Base-by-base conservation (phyloP, 2,329 filamentous ascomycete species). In the Fusarium cyanostomum region DNA sequence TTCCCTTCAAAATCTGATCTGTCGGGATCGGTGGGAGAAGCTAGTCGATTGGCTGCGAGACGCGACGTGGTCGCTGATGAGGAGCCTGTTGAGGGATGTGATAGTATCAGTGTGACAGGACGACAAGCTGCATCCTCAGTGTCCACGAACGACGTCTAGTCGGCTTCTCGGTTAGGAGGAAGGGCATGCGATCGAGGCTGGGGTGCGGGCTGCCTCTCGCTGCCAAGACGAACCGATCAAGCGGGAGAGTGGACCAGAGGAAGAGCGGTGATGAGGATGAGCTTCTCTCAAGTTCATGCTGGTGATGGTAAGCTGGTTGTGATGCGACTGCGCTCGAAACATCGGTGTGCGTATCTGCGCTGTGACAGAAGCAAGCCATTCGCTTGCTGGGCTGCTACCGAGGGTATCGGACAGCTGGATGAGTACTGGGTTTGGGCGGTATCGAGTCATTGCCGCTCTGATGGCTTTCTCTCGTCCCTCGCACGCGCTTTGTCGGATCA, bases 71-170 rank as follows among this genome's bases (percentile, higher is more conserved):
- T 46, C 28, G 44, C 34, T 42, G 33, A 33, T 27, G 35, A 57
- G 37, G 42, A 60, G 51, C 53, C 53, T 37, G 58, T 57, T 38
- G 52, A 33, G 56, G 56, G 28, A 55, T 51, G 64, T 53, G 62
- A 59, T 56, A 45, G 56, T 68, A 56, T 55, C 49, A 55, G 49
- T 68, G 62, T 68, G 66, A 64, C 52, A 43, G 42, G 34, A 50
- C 52, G 53, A 44, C 52, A 52, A 30, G 48, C 53, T 59, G 59
- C 62, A 60, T 61, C 39, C 45, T 57, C 48, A 35, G 46, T 54
- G 59, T 39, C 49, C 51, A 34, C 35, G 50, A 51, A 56, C 44
- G 34, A 53, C 46, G 42, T 49, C 50, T 28, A 52, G 37, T 42
- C 42, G 37, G 55, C 38, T 52, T 60, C 55, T 67, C 52, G 58